Evolutionary conservation across 2,329 filamentous ascomycete species (phyloP), one percentile per base, ranked within the genome.

Genomic region (Incumbomyces lentus): DNA sequence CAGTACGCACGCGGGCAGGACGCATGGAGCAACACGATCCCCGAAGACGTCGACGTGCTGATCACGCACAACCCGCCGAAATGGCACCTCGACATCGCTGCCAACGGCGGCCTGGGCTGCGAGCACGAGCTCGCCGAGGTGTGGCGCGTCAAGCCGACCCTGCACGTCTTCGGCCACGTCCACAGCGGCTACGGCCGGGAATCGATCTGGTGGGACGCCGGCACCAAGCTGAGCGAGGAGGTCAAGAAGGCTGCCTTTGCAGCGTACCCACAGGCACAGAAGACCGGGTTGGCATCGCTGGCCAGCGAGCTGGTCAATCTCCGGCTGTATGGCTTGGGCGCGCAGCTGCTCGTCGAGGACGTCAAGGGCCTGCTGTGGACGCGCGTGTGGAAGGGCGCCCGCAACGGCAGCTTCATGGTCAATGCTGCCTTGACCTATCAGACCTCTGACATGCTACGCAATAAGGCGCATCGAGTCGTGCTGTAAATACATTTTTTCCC

Each of bases 161-260:
- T 94, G 12, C 86, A 94, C 63, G 75, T 94, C 40, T 94, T 92
- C 61, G 88, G 87, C 1, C 88, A 95, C 64, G 75, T 89, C 18
- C 88, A 95, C 66, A 83, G 75, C 59, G 84, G 79, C 7, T 76
- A 83, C 38, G 88, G 87, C 13, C 70, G 69, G 36, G 79, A 88
- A 58, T 64, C 79, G 0, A 73, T 84, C 8, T 83, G 78, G 64
- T 94, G 84, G 73, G 86, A 92, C 62, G 75, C 79, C 19, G 76
- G 78, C 49, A 86, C 93, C 63, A 68, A 67, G 29, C 75, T 75
- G 1, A 88, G 86, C 64, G 86, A 90, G 64, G 68, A 70, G n/a
- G 70, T 86, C 18, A 70, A 59, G 59, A 60, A 2, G 62, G 66
- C 8, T 55, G 67, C 41, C 50, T 63, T 33, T 54, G 33, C 57